Evolutionary conservation across 768 basidiomycete species (phyloP).

Genomic region (Auricularia auricula-judae): DNA sequence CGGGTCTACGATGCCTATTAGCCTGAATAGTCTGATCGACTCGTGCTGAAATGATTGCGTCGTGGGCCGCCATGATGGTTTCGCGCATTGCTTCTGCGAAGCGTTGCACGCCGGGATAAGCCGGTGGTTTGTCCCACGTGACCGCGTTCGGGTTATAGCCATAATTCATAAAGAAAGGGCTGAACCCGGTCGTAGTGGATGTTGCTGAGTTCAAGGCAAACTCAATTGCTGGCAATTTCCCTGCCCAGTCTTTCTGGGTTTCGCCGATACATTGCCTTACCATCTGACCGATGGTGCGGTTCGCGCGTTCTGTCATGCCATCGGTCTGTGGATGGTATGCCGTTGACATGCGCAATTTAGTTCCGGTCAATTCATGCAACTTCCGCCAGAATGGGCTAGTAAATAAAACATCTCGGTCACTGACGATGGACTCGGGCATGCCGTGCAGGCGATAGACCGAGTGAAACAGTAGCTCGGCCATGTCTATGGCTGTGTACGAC

Average conservation of each 20-base stretch:
- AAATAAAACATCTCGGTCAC: slow-evolving; percentile 24
- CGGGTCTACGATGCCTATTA: slow-evolving; percentile 1
- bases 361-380: slow-evolving; percentile 13
- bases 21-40: background rate
- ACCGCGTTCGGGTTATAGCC: slow-evolving; percentile 21
- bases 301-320: slow-evolving; percentile 18
- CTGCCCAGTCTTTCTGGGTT: slow-evolving; percentile 21
- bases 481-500: slow-evolving; percentile 20
- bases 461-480: slow-evolving; percentile 26
- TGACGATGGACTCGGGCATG: slow-evolving; percentile 19
- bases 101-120: too few relatives aligned
- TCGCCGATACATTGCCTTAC: background rate
- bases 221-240: slow-evolving; percentile 21
- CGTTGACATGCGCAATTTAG: slow-evolving; percentile 22
- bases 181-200: slow-evolving; percentile 23
- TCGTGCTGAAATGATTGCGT: background rate
- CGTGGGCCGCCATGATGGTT: too few relatives aligned
- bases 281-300: slow-evolving; percentile 2
- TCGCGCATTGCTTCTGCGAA: too few relatives aligned
- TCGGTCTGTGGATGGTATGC: slow-evolving; percentile 29
- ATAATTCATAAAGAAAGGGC: slow-evolving; percentile 26
- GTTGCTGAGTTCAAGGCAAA: slow-evolving; percentile 27
- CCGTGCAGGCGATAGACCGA: slow-evolving; percentile 26
- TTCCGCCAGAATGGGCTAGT: slow-evolving; percentile 21
- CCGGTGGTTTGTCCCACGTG: slow-evolving; percentile 14